These are phyloP conservation scores for Chlorella sp. DNA, from an alignment of 139 green algal genomes.

Conservation along the genomic window DNA sequence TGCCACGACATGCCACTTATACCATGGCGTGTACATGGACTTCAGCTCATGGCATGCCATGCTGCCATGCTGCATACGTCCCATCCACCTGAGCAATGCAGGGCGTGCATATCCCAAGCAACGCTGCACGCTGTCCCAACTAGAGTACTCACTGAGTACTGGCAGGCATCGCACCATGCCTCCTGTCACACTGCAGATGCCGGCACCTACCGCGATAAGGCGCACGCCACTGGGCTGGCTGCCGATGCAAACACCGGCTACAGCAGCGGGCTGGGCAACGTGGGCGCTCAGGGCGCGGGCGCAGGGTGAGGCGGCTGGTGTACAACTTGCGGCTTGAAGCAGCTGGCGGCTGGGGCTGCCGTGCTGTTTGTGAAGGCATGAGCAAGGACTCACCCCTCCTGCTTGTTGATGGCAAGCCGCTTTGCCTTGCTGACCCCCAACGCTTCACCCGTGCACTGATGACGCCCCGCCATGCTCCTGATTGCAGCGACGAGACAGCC, in stretches of 20 bases:
- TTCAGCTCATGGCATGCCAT: no score
- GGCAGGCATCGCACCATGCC: background rate
- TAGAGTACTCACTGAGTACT: no score
- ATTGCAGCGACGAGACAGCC: constrained; percentile 12
- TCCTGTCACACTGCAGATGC: background rate
- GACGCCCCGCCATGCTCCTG: background rate
- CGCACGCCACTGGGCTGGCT: background rate
- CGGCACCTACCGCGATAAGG: background rate
- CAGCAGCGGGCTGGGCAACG: constrained; percentile 11
- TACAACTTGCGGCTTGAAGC: background rate
- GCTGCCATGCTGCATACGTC: no score
- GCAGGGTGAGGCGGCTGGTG: background rate
- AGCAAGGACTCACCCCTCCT: no score
- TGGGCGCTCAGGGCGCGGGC: constrained; percentile 6
- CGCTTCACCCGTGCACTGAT: background rate
- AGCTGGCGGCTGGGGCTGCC: background rate
- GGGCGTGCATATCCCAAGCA: no score
- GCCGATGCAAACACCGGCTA: background rate
- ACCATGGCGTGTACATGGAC: no score
- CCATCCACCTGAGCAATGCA: no score
- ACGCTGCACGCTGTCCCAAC: no score
- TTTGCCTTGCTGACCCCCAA: background rate
- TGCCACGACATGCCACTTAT: no score
- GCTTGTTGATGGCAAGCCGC: background rate
- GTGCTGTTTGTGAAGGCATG: background rate